Base-by-base conservation (phyloP, 495 filamentous ascomycete genomes). In the Aspergillus leporis region DNA sequence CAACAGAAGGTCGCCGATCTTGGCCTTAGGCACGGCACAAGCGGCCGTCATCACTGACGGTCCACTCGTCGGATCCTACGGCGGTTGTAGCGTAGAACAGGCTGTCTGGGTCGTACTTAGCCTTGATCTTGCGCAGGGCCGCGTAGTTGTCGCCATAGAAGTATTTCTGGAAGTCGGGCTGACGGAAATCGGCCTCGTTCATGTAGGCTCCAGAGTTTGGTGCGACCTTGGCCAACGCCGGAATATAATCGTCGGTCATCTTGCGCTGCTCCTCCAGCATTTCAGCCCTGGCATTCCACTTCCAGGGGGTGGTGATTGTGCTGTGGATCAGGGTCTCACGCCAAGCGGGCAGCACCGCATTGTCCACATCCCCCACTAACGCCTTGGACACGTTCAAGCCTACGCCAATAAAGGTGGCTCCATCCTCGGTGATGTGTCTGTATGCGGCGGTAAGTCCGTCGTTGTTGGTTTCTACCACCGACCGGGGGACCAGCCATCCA, bases 1-100 rank as follows among this genome's bases (percentile, higher is more conserved):
- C n/a, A 28, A 28, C 25, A 28, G 25, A 3, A 6, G 25, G 25
- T 28, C 25, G 25, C 3, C 25, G 25, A 32, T 13, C 49, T 5
- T n/a, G 7, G 14, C 10, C 54, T 40, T 53, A 63, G 19, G 58
- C 57, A 55, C 63, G 68, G 43, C 77, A 79, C 46, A 79, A 45
- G 9, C 74, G 63, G n/a, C 78, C 77, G 62, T 66, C 64, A 2
- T 55, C 32, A 1, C 43, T 46, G 41, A 66, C 65, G 1, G 18
- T 56, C 85, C 85, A 89, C 18, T 73, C 71, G 47, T 88, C 86
- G 57, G 81, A 84, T 3, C 86, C 85, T 3, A 89, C 85, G 21
- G 81, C 85, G 2, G 80, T 81, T 14, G 62, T 66, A 41, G 78
- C 87, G 74, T 85, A 88, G 41, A 89, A 79, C 3, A 87, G 67